Base-by-base conservation (phyloP, 2,329 filamentous ascomycete genomes). In the Fusarium veterinarium region DNA sequence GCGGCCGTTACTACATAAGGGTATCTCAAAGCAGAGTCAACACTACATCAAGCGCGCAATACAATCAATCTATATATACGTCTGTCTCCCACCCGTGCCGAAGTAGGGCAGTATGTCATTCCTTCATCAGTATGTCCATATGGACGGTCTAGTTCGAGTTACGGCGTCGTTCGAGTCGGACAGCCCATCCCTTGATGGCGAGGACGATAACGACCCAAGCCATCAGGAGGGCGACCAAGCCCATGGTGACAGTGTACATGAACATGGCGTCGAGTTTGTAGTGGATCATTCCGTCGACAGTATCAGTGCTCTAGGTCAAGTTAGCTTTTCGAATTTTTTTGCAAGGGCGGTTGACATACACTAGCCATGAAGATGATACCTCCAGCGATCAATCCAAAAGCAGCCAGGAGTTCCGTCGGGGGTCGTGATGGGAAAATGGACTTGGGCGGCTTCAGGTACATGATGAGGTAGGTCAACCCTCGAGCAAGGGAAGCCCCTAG, bases 321-420 rank as follows among this genome's bases (percentile, higher is more conserved):
- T 73, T 38, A 76, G 60, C 8, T 12, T 49, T 10, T 28, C 13
- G 33, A 37, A 17, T n/a, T 38, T 9, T 20, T 30, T 31, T 35
- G 13, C 19, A 19, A 13, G 14, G 14, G 11, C 10, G 12, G 20
- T 37, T 14, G 19, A 89, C 91, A 86, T 85, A 93, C 91, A 80
- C 94, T 97, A 68, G 93, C 88, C 93, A 98, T 97, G 83, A 98
- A 98, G 60, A 98, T 91, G 49, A 97, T 86, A 10, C 96, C 95
- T 31, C 96, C 95, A 3, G 93, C 87, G 71, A 97, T 93, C 66
- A 98, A 86, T 44, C 95, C 96, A 79, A 98, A 98, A 0, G 94
- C 86, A 1, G 93, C 88, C 57, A 98, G 84, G n/a, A 98, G 86
- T 85, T 98, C 95, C 0, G 94, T 96, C 0, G 95, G 95, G 13